Conservation (phyloP, 306 rosid species). For the Spatholobus suberectus region DNA sequence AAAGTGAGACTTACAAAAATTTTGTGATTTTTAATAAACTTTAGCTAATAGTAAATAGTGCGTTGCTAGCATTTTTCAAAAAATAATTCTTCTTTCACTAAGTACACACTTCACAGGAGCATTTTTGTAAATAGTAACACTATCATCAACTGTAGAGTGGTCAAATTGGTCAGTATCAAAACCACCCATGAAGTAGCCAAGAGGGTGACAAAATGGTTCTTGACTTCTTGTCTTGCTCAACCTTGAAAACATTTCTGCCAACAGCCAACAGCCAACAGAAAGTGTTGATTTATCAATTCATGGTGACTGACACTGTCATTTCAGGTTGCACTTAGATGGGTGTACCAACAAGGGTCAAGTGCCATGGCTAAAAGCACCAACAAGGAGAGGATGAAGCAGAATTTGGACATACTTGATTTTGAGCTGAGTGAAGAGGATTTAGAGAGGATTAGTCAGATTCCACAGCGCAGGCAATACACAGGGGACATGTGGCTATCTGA, state of each 20-base stretch:
- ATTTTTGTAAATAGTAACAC: neutral
- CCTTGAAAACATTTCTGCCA: neutral
- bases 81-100: neutral
- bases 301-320: constrained; percentile 23
- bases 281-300: neutral
- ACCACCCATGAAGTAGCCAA: neutral
- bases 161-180: neutral
- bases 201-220: neutral
- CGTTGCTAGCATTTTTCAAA: neutral
- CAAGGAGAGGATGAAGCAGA: constrained; percentile 65
- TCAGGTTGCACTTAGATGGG: constrained; percentile 67
- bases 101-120: neutral
- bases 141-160: neutral
- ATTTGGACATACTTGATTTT: constrained; percentile 64
- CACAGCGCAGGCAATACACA: constrained; percentile 51
- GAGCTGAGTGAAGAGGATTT: constrained; percentile 56
- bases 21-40: neutral
- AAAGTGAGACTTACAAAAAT: neutral
- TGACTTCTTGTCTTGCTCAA: neutral
- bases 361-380: constrained; percentile 57
- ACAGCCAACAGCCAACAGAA: no score
- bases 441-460: constrained; percentile 56
- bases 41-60: neutral
- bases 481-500: constrained; percentile 52
- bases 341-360: constrained; percentile 59